These are phyloP conservation scores for Acer yangbiense DNA, from an alignment of 345 rosid species.

Conservation along the genomic window DNA sequence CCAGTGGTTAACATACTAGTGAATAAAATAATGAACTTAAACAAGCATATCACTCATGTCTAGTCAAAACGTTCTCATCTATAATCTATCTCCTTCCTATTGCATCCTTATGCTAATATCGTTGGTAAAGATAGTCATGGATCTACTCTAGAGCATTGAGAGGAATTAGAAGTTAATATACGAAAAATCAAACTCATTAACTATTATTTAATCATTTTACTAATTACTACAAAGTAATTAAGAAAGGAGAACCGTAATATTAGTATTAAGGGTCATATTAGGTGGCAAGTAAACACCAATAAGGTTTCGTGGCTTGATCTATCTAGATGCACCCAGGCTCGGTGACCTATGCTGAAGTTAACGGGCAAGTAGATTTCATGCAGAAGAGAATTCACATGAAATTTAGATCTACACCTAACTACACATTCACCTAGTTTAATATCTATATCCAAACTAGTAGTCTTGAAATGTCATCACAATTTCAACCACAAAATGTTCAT, in stretches of 20 bases:
- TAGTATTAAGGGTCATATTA: background rate
- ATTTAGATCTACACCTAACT: background rate
- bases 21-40: constrained; percentile 12
- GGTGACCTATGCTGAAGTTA: background rate
- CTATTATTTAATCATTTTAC: background rate
- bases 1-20: background rate
- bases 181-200: background rate
- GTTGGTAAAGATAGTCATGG: background rate
- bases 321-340: background rate
- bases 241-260: background rate
- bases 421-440: background rate
- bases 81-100: constrained; percentile 3
- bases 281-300: background rate
- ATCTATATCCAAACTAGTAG: background rate
- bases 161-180: background rate
- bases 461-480: background rate
- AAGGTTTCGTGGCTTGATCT: background rate
- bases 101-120: constrained; percentile 6
- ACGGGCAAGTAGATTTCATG: background rate
- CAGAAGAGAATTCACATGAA: background rate
- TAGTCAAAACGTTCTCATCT: background rate
- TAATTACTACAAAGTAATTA: background rate
- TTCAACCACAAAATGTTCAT: constrained; percentile 5
- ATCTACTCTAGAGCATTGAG: background rate
- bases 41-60: constrained; percentile 6